Base-by-base conservation (phyloP, 2,329 filamentous ascomycete genomes). In the Scopulariopsis brevicaulis region DNA sequence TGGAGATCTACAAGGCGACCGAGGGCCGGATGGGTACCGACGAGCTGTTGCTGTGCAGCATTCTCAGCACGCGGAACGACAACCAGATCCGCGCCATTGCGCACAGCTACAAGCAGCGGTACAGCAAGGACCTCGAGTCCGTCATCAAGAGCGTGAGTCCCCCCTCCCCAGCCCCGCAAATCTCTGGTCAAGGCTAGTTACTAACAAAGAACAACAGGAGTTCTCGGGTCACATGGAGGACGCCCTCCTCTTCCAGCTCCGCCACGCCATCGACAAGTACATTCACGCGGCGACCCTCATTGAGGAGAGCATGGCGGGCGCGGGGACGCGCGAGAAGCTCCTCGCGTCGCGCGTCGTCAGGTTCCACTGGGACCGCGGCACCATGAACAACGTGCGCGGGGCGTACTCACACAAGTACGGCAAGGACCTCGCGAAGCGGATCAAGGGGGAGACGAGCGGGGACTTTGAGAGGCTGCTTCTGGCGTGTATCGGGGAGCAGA, bases 201-300 rank as follows among this genome's bases (percentile, higher is more conserved):
- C 57, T 58, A 51, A 58, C n/a, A 32, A 12, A 3, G 12, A 14
- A 24, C 59, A n/a, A 10, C 60, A 85, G 74, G 85, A 94, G 66
- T 96, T 96, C 72, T 89, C 86, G 0, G 93, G 93, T 0, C 93
- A 97, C 68, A 96, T 97, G 91, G 79, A 92, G 69, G 82, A 89
- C 18, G 90, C 90, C 0, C 79, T 97, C 1, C 73, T 94, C 28
- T 85, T 84, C 68, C 90, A 96, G 70, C 75, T 96, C n/a, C 80
- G 81, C 12, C 78, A 86, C 14, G 93, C 89, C 2, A 75, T 82
- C 6, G 90, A 96, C 71, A 89, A 87, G 63, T 90, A 89, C 59
- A 87, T 89, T 78, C 86, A 90, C 63, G 92, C 96, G 65, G 94
- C 92, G 0, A 74, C 80, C 24, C 76, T 90, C 4, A 78, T 97